These are phyloP conservation scores for Kodamaea lidongshanica DNA, from an alignment of 805 yeast genomes.

Conservation along the genomic window DNA sequence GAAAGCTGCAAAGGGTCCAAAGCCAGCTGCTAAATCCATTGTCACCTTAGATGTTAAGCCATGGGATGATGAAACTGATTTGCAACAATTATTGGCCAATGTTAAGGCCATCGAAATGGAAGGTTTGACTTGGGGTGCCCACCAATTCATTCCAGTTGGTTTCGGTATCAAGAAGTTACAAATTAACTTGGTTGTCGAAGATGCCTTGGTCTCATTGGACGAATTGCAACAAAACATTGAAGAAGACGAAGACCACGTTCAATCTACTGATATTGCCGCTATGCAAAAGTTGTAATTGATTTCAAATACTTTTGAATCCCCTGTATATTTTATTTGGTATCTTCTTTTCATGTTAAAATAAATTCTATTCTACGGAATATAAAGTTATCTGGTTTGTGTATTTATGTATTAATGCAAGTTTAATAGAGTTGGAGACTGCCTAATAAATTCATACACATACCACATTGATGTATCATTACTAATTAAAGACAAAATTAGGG, in stretches of 20 bases:
- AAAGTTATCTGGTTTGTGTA: constrained; percentile 5
- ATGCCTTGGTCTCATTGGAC: constrained; percentile 88
- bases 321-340: constrained; percentile 7
- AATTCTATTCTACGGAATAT: constrained; percentile 20
- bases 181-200: constrained; percentile 97
- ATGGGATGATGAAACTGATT: constrained; percentile 99
- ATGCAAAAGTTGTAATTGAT: constrained; percentile 88
- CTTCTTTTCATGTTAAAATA: constrained; percentile 6
- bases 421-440: no score
- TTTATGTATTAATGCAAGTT: constrained; percentile 5
- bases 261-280: constrained; percentile 98
- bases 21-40: constrained; percentile 97
- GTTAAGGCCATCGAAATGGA: constrained; percentile 83
- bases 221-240: constrained; percentile 73
- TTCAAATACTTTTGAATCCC: constrained; percentile 3
- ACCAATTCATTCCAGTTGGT: constrained; percentile 94
- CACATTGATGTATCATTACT: no score
- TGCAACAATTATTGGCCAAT: constrained; percentile 79
- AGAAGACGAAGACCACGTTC: constrained; percentile 98
- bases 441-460: no score
- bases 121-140: constrained; percentile 98
- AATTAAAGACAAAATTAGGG: no score
- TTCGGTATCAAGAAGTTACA: constrained; percentile 99
- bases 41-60: constrained; percentile 98
- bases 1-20: constrained; percentile 95